Conservation (phyloP, 768 basidiomycete species). For the Phlebiopsis flavidoalba region DNA sequence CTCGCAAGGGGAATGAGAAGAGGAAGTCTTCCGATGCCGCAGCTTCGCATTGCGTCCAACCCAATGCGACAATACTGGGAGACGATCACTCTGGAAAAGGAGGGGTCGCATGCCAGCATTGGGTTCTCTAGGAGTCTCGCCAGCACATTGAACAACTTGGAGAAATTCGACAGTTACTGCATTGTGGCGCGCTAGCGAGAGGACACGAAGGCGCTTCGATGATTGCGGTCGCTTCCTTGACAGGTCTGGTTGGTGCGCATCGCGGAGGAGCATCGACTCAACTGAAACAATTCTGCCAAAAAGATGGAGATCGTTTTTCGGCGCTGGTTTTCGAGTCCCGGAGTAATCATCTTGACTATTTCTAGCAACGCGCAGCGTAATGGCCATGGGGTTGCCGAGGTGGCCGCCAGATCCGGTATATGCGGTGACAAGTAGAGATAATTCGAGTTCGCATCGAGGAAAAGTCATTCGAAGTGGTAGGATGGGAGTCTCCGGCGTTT, state of each 20-base stretch:
- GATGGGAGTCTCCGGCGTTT: constrained; percentile 32
- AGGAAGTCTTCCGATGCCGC: constrained; percentile 28
- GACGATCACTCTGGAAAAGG: constrained; percentile 38
- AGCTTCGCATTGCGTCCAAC: constrained; percentile 29
- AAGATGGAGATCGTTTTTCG: constrained; percentile 44
- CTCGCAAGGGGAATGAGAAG: constrained; percentile 24
- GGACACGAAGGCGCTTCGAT: constrained; percentile 54
- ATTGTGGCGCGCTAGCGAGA: constrained; percentile 44
- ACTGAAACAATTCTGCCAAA: constrained; percentile 50
- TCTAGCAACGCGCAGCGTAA: constrained; percentile 44
- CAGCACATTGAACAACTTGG: constrained; percentile 50
- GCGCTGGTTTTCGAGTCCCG: constrained; percentile 42
- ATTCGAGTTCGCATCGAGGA: constrained; percentile 60
- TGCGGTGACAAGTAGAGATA: constrained; percentile 46
- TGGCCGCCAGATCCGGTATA: constrained; percentile 48
- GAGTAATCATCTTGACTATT: constrained; percentile 48
- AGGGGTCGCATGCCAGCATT: constrained; percentile 44
- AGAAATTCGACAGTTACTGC: constrained; percentile 48
- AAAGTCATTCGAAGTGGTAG: constrained; percentile 48
- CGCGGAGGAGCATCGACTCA: constrained; percentile 42
- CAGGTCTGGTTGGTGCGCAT: constrained; percentile 30
- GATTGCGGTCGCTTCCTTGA: constrained; percentile 47
- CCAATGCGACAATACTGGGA: constrained; percentile 30
- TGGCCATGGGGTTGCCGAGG: constrained; percentile 28
- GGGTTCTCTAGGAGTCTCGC: constrained; percentile 38